Evolutionary conservation across 768 basidiomycete genomes (phyloP).

Genomic region (Boletus rufocinnamomeus): DNA sequence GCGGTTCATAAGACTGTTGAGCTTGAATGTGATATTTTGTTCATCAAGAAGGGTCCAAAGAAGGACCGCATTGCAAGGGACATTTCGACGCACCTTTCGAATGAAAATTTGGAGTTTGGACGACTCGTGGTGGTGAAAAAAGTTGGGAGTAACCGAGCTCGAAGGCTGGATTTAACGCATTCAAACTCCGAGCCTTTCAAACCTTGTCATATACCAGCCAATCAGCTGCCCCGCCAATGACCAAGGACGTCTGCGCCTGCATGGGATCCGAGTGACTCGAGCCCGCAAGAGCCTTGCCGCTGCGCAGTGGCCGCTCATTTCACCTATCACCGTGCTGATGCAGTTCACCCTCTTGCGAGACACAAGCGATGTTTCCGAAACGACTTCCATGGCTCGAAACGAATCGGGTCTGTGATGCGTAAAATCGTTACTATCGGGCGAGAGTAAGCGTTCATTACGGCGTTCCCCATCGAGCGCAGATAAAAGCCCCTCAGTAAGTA

Average conservation of each 20-base stretch:
- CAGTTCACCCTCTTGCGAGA: not conserved
- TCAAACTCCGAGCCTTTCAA: slow-evolving; percentile 5
- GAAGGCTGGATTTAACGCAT: not conserved
- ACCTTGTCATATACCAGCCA: too few species aligned
- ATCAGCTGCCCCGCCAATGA: too few species aligned
- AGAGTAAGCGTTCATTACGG: too few species aligned
- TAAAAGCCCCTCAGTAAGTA: too few species aligned
- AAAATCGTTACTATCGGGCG: not conserved
- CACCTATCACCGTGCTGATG: too few species aligned
- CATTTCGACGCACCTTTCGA: slow-evolving; percentile 2
- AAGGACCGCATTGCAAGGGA: not conserved
- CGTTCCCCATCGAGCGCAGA: too few species aligned
- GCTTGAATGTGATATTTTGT: slow-evolving; percentile 45
- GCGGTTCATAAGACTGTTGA: slow-evolving; percentile 49
- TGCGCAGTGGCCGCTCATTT: too few species aligned
- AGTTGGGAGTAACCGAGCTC: too few species aligned
- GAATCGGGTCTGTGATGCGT: not conserved
- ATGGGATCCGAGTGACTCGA: too few species aligned
- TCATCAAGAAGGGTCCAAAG: slow-evolving; percentile 35
- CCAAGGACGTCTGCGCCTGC: too few species aligned
- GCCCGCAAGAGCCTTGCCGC: too few species aligned
- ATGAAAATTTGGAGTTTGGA: not conserved
- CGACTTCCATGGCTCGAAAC: not conserved
- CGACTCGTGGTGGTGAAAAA: not conserved
- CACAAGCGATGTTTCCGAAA: not conserved